These are phyloP conservation scores for Teratosphaeria pseudoeucalypti DNA, from an alignment of 2,329 filamentous ascomycete species.

Conservation along the genomic window DNA sequence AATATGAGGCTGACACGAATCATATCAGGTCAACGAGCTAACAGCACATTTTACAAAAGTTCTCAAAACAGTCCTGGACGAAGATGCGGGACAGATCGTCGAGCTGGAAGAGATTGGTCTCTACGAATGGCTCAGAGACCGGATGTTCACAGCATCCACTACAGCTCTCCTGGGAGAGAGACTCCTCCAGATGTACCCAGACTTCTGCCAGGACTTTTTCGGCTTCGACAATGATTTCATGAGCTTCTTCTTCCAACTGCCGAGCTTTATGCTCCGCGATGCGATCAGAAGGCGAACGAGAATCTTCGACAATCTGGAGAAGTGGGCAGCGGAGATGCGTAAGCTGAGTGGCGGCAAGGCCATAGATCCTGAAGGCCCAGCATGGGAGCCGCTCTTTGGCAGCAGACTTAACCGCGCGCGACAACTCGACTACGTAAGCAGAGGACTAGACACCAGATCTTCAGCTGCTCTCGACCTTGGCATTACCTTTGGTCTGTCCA, in stretches of 20 bases:
- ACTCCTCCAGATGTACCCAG: constrained; percentile 21
- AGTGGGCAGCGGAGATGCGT: constrained; percentile 18
- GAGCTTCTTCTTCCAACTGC: constrained; percentile 21
- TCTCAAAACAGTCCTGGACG: constrained; percentile 11
- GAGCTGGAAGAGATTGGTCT: constrained; percentile 14
- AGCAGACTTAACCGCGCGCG: constrained; percentile 20
- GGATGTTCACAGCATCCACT: constrained; percentile 22
- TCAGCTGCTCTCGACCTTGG: constrained; percentile 19
- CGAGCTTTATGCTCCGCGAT: constrained; percentile 15
- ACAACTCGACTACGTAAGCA: constrained; percentile 17
- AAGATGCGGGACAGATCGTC: constrained; percentile 12
- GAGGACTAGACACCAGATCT: constrained; percentile 12
- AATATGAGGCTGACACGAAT: constrained; percentile 6
- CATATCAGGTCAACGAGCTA: constrained; percentile 23
- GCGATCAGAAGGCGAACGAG: constrained; percentile 13
- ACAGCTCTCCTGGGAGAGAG: constrained; percentile 21
- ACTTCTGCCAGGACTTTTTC: constrained; percentile 21
- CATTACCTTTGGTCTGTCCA: constrained; percentile 22
- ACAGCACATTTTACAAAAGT: constrained; percentile 16
- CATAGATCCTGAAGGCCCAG: constrained; percentile 16
- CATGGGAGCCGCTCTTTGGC: constrained; percentile 21
- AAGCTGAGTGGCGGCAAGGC: constrained; percentile 13
- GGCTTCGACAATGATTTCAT: constrained; percentile 21
- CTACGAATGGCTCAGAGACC: constrained; percentile 21
- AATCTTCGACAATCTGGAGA: constrained; percentile 17